Evolutionary conservation across 1,284 basidiomycete genomes (phyloP).

Genomic region (Melampsora americana): DNA sequence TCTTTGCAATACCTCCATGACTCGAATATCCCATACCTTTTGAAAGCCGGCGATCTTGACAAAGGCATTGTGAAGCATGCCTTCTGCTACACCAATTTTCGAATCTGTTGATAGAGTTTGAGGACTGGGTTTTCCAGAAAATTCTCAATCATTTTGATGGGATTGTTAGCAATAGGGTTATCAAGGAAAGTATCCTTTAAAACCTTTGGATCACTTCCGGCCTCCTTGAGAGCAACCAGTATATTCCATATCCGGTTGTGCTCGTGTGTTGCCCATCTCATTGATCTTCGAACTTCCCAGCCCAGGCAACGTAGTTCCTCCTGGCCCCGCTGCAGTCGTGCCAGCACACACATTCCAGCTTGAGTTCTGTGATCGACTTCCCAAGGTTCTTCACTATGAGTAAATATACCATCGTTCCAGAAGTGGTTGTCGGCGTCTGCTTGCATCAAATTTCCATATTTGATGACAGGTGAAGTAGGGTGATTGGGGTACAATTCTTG

Average conservation of each 20-base stretch:
- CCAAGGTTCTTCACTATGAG: slow-evolving; percentile 13
- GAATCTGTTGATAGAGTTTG: background rate
- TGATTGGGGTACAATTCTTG: background rate
- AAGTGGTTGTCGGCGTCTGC: slow-evolving; percentile 2
- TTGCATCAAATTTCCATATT: background rate
- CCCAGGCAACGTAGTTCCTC: slow-evolving; percentile 12
- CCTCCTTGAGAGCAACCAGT: background rate
- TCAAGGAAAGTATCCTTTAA: too few relatives aligned
- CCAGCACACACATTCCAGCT: slow-evolving; percentile 15
- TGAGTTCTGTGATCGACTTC: slow-evolving; percentile 9
- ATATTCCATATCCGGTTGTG: slow-evolving; percentile 2
- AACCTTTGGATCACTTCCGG: background rate
- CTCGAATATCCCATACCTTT: background rate
- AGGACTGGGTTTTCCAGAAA: slow-evolving; percentile 8
- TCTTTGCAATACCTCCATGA: background rate
- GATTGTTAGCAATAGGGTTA: background rate
- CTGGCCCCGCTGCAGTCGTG: background rate
- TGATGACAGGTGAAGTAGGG: background rate
- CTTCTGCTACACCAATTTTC: background rate
- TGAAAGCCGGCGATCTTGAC: background rate
- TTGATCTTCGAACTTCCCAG: slow-evolving; percentile 4
- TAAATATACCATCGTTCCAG: slow-evolving; percentile 20
- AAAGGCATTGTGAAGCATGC: slow-evolving; percentile 18
- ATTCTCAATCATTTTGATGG: background rate
- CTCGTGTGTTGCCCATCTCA: background rate